These are phyloP conservation scores for Fusarium compactum DNA, from an alignment of 2,329 filamentous ascomycete genomes.

Conservation along the genomic window DNA sequence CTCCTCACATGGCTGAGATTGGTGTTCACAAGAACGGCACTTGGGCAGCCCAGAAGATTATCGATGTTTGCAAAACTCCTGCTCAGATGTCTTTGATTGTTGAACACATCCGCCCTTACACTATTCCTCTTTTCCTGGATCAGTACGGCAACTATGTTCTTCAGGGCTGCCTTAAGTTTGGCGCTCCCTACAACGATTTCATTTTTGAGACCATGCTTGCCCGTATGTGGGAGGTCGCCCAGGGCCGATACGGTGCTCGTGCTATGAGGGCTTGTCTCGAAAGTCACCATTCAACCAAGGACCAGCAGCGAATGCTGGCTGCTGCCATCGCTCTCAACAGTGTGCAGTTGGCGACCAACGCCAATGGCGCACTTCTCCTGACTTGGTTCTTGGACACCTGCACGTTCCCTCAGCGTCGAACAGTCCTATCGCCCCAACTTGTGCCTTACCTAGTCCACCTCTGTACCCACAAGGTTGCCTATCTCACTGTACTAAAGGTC, in stretches of 20 bases:
- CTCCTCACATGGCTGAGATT: conserved; percentile 93
- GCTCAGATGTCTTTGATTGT: conserved; percentile 87
- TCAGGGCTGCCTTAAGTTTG: conserved; percentile 95
- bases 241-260: conserved; percentile 92
- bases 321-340: conserved; percentile 96
- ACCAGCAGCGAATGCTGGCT: conserved; percentile 94
- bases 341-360: conserved; percentile 94
- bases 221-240: conserved; percentile 91
- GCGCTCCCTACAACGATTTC: conserved; percentile 89
- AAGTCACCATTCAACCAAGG: conserved; percentile 93
- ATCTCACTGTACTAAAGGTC: conserved; percentile 95
- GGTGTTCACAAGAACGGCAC: conserved; percentile 99
- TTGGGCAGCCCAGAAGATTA: conserved; percentile 99
- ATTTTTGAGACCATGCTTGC: conserved; percentile 98
- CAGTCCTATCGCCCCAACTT: conserved; percentile 89
- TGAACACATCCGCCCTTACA: conserved; percentile 85
- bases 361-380: conserved; percentile 91
- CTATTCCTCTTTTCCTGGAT: conserved; percentile 91
- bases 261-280: conserved; percentile 98
- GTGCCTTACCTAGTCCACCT: conserved; percentile 94
- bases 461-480: conserved; percentile 98
- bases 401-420: conserved; percentile 91
- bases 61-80: conserved; percentile 90
- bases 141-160: conserved; percentile 99
- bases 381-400: conserved; percentile 99